Percentiles rank a stretch among this genome's conserved stretches.
Conservation (phyloP, 108 stramenopile species). For the Cylindrotheca closterium region DNA sequence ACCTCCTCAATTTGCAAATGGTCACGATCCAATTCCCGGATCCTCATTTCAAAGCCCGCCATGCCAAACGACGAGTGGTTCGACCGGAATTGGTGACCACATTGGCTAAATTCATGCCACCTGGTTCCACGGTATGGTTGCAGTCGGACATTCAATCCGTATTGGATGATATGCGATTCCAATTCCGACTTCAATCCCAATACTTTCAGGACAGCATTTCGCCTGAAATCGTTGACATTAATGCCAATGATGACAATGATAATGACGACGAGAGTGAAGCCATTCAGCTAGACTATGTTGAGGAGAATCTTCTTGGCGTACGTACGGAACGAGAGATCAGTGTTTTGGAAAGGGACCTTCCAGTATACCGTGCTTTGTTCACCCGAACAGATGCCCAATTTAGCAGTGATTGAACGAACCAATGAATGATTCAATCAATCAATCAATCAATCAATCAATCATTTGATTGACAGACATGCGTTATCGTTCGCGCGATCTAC, state of each 20-base stretch:
- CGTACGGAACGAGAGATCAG: constrained; percentile 88
- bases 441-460: too few species aligned
- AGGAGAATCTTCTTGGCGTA: constrained; percentile 68
- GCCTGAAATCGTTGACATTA: too few species aligned
- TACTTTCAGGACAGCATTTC: constrained; percentile 51
- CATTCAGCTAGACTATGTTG: constrained; percentile 50
- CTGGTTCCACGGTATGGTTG: constrained; percentile 56
- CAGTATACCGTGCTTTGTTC: constrained; percentile 74
- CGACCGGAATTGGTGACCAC: constrained; percentile 62
- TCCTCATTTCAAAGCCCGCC: constrained; percentile 84
- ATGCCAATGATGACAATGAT: too few species aligned
- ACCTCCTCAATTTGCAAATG: constrained; percentile 36
- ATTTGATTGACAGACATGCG: too few species aligned
- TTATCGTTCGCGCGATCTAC: too few species aligned
- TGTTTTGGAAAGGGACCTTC: constrained; percentile 68
- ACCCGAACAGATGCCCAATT: too few species aligned
- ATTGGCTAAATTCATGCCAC: constrained; percentile 61
- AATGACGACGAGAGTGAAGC: constrained; percentile 2
- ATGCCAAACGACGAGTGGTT: constrained; percentile 83
- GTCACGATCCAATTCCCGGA: constrained; percentile 91
- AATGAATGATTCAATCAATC: too few species aligned
- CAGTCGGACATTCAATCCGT: constrained; percentile 80
- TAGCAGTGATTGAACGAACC: too few species aligned
- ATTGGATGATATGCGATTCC: constrained; percentile 78
- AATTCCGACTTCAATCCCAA: constrained; percentile 54